Base-by-base conservation (phyloP, 371 early-diverging fungal species). In the Gilbertella persicaria region DNA sequence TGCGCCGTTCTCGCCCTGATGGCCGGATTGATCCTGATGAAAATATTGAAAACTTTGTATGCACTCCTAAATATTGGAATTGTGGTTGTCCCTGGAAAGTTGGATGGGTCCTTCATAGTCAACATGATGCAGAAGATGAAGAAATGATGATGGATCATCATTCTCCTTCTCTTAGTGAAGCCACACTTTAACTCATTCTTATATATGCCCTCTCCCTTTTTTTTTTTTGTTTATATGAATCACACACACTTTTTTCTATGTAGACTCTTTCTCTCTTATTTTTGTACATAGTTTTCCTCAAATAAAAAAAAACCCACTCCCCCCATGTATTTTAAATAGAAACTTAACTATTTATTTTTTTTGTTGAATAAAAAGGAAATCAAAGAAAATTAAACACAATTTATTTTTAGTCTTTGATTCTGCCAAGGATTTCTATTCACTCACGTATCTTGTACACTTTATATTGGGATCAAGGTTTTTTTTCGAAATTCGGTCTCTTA, bases 21-120 rank as follows among this genome's bases (percentile, higher is more conserved):
- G 70, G 72, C 13, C 43, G 46, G 24, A 35, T 78, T 36, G 67
- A 62, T 49, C 66, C 58, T 25, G 62, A 73, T 19, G 78, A 78
- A 49, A 62, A 67, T 20, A 73, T 78, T 48, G 68, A 64, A 39
- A 60, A 62, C 17, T 73, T 78, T 50, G 63, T 64, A 1, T 78
- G 78, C 30, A 63, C 64, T 13, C 78, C 78, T 4, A 78, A 78
- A 50, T 72, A 74, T 25, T 78, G 78, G 78, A 42, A 57, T 20
- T 78, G 78, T 50, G 72, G 71, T 16, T 60, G 53, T 20, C 62
- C 75, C 14, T 78, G 78, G 78, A 74, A 72, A 53, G 78, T 74
- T 3, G 71, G 75, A 20, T 78, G 78, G 78, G 54, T 78, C 9
- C 54, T 69, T 25, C 37, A 68, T 50, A 60, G 51, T 14, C 48